Conservation (phyloP, 1,139 yeast species). For the Geotrichum europaeum region DNA sequence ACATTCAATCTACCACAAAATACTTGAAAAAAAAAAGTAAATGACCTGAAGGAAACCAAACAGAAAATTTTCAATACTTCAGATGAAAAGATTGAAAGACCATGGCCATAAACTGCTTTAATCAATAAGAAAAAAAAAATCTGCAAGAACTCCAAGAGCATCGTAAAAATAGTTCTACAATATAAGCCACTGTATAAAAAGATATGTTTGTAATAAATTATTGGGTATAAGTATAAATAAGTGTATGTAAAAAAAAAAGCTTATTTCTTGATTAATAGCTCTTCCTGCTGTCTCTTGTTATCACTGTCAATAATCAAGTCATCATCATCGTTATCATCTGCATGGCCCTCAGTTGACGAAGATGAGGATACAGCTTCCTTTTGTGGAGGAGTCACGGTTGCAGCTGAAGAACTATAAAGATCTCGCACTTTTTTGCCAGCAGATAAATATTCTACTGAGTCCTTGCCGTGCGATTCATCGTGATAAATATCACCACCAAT, state of each 20-base stretch:
- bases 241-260: not conserved
- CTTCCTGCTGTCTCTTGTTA: not conserved
- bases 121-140: too few species aligned
- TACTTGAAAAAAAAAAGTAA: too few species aligned
- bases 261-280: slow-evolving; percentile 1
- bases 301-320: not conserved
- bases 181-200: too few species aligned
- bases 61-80: too few species aligned
- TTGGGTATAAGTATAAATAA: not conserved
- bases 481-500: slow-evolving; percentile 11
- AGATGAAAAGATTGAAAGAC: too few species aligned
- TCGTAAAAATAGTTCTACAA: too few species aligned
- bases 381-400: not conserved
- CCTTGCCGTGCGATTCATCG: slow-evolving; percentile 1
- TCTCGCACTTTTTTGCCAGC: slow-evolving; percentile 24
- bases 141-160: too few species aligned
- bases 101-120: too few species aligned
- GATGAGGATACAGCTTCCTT: not conserved
- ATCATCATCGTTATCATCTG: not conserved
- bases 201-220: too few species aligned
- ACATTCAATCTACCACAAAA: too few species aligned
- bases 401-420: slow-evolving; percentile 19
- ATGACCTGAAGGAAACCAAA: too few species aligned
- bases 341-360: not conserved
- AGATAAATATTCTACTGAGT: slow-evolving; percentile 6